Evolutionary conservation across 345 rosid species (phyloP), one percentile per base, ranked within the genome.

Genomic region (Salix suchowensis): DNA sequence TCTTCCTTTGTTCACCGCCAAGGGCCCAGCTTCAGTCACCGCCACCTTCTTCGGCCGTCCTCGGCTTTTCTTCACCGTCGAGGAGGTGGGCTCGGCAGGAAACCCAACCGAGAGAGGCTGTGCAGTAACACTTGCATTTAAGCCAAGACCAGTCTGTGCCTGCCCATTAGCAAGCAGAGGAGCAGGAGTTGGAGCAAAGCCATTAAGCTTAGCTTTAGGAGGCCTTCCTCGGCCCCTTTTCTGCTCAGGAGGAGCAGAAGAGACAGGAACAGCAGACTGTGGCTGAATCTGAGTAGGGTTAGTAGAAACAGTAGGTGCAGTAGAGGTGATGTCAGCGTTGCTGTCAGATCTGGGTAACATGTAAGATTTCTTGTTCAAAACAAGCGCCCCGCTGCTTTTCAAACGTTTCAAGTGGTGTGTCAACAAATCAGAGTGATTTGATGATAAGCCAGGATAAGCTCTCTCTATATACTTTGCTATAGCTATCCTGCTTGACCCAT

Each of bases 401-500:
- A 95, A 75, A 32, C 82, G 81, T 84, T 85, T 88, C 78, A 95
- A 84, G 82, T 88, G 85, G 54, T 87, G 84, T 79, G 88, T 83
- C 87, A 95, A 40, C 93, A 88, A 34, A 77, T 79, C 78, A 10
- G 77, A 16, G 86, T 95, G 92, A 68, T 81, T 70, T 48, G 87
- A 58, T 4, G 94, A 91, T n/a, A 95, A 76, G 76, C 78, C 84
- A 8, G 84, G 5, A 83, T 81, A 77, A 7, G 54, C 79, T 76
- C 76, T 70, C 84, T 88, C 88, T 37, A 93, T 89, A 81, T 83
- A 87, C 84, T 87, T 89, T 10, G 92, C 79, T 67, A 95, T 95
- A n/a, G 96, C 91, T 71, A 82, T 39, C 87, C 84, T 93, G 81
- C 94, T 95, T 39, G 98, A 95, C 61, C 98, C 98, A 13, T 89